A percentile compares a stretch with the other conserved stretches of the same genome.
phyloP scores from a whole-genome alignment of 2,329 filamentous ascomycete genomes.

The Aspergillus caelatus region DNA sequence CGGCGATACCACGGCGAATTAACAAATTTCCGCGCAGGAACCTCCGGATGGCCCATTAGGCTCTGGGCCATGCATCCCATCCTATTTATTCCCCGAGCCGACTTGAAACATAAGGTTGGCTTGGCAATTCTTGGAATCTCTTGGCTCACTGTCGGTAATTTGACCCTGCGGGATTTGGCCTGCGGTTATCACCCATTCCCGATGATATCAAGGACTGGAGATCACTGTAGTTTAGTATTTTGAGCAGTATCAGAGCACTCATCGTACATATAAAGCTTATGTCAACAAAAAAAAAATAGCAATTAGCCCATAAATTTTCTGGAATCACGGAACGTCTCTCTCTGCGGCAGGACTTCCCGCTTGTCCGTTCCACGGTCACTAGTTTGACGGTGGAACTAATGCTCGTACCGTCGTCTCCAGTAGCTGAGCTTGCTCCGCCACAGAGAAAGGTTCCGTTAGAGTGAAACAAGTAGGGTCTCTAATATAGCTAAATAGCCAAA shows the following conservation, averaged over 20 bases:
- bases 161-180: neutral
- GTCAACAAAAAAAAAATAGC: neutral
- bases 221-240: neutral
- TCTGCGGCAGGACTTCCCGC: neutral
- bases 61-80: neutral
- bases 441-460: neutral
- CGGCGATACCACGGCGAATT: neutral
- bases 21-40: neutral
- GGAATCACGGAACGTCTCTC: neutral
- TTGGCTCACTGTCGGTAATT: constrained; percentile 1
- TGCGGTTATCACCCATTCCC: neutral
- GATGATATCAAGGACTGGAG: neutral
- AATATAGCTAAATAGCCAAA: neutral
- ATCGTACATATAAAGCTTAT: neutral
- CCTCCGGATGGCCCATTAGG: neutral
- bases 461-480: neutral
- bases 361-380: neutral
- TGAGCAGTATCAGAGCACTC: neutral
- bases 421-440: neutral
- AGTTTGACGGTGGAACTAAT: neutral
- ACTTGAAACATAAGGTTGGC: constrained; percentile 1
- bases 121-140: neutral
- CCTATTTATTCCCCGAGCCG: neutral
- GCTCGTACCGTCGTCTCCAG: neutral
- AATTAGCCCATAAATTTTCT: neutral